These are phyloP conservation scores for Colletotrichum spaethianum DNA, from an alignment of 2,329 filamentous ascomycete species.

Conservation along the genomic window DNA sequence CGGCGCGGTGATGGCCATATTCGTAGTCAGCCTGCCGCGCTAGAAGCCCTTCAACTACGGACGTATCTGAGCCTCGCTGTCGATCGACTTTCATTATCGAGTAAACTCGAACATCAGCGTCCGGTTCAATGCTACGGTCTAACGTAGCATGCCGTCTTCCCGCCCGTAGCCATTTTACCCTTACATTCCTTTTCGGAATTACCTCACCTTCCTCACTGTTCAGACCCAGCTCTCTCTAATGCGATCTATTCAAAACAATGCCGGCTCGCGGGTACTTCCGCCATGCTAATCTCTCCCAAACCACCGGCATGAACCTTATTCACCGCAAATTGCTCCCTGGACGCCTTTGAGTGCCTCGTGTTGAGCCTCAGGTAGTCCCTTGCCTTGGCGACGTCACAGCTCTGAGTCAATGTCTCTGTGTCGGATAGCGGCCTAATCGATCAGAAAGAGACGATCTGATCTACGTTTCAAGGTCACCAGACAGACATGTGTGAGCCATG, in stretches of 20 bases:
- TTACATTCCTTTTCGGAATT: neutral
- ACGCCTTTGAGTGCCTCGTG: neutral
- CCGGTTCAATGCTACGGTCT: neutral
- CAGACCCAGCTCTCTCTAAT: neutral
- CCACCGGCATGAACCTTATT: neutral
- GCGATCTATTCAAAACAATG: neutral
- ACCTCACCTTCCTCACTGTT: neutral
- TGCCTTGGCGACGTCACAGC: conserved; percentile 8
- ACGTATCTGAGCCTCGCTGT: neutral
- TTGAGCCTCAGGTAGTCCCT: conserved; percentile 35
- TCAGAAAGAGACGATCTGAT: conserved; percentile 7
- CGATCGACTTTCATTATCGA: neutral
- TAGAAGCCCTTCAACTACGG: neutral
- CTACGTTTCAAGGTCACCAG: neutral
- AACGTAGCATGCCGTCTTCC: conserved; percentile 3
- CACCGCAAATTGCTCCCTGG: neutral
- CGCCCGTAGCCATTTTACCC: neutral
- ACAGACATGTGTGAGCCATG: conserved; percentile 13
- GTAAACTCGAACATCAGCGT: neutral
- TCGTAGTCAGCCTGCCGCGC: neutral
- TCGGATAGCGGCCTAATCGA: conserved; percentile 5
- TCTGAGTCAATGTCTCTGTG: neutral
- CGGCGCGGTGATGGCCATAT: neutral
- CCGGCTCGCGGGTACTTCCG: conserved; percentile 3
- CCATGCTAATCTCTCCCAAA: neutral